Evolutionary conservation across 495 filamentous ascomycete species (phyloP), one percentile per base, ranked within the genome.

Genomic region (Podospora comata): DNA sequence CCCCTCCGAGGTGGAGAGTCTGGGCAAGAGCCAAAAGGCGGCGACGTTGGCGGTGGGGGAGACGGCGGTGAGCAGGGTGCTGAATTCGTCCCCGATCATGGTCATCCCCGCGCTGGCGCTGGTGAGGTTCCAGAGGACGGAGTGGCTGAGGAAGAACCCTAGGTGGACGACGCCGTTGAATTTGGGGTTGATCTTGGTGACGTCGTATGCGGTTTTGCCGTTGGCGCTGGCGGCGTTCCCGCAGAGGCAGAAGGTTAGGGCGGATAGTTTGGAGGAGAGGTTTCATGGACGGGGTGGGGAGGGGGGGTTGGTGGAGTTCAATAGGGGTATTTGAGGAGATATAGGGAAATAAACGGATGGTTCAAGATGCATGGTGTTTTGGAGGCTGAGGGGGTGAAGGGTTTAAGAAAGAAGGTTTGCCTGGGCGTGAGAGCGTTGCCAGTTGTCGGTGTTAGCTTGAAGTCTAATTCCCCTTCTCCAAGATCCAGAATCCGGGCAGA

Each of bases 11-110:
- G 79, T 90, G 2, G 75, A 84, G 62, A 89, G 86, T 67, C 78
- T 97, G 55, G 95, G 95, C 58, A 95, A 94, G 85, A 92, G 88
- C 74, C 89, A 89, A 78, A 90, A 88, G 72, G 96, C 95, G 3
- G 95, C 96, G 2, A 90, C 86, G 15, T 77, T 97, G 16, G 95
- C 95, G 0, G 96, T 99, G 6, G 87, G 87, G 27, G 94, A 99
- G 82, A 98, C 95, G 53, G 96, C 95, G 1, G 79, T 95, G 26
- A 91, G 88, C 68, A 87, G 95, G 39, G 92, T 98, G 39, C 79
- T 98, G 70, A 99, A 97, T 78, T 90, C 93, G 65, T 96, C 91
- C 2, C 95, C 95, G 0, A 94, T 99, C 79, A 99, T 99, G 95
- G 93, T 96, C 4, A 80, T 99, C 26, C 95, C 95, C 26, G 91